These are phyloP conservation scores for Aspergillus fumigatus DNA, from an alignment of 2,329 filamentous ascomycete species.

Conservation along the genomic window DNA sequence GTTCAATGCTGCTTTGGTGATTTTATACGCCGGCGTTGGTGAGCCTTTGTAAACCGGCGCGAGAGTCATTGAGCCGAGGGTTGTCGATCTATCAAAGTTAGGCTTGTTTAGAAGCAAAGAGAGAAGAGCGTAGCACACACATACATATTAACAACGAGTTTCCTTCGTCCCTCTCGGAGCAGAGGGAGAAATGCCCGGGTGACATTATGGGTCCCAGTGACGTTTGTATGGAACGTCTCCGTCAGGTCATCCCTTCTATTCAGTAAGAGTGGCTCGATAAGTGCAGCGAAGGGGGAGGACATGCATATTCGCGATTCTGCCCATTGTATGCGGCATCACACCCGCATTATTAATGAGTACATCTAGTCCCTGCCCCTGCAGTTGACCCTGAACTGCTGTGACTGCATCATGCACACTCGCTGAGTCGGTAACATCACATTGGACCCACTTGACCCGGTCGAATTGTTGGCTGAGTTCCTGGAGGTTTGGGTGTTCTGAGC, in stretches of 20 bases:
- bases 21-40: slow-evolving; percentile 37
- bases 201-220: slow-evolving; percentile 37
- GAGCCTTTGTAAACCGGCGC: slow-evolving; percentile 15
- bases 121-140: slow-evolving; percentile 29
- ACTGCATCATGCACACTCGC: slow-evolving; percentile 33
- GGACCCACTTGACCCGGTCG: slow-evolving; percentile 34
- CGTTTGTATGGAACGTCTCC: slow-evolving; percentile 40
- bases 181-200: slow-evolving; percentile 39
- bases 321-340: slow-evolving; percentile 15
- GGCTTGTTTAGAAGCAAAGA: not conserved
- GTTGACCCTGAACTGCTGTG: slow-evolving; percentile 25
- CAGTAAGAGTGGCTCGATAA: too few relatives aligned
- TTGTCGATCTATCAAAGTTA: slow-evolving; percentile 32
- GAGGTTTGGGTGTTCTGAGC: slow-evolving; percentile 30
- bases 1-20: slow-evolving; percentile 48
- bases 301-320: slow-evolving; percentile 23
- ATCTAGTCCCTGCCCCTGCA: slow-evolving; percentile 42
- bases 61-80: slow-evolving; percentile 39
- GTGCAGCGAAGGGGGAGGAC: not conserved
- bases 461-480: slow-evolving; percentile 31
- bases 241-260: slow-evolving; percentile 32
- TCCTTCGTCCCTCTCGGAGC: slow-evolving; percentile 35
- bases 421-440: slow-evolving; percentile 35
- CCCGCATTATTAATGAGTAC: slow-evolving; percentile 47
- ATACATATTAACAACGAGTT: slow-evolving; percentile 45